Evolutionary conservation across 1,139 yeast species (phyloP).

Genomic region (Lodderomyces orthopsilosis): DNA sequence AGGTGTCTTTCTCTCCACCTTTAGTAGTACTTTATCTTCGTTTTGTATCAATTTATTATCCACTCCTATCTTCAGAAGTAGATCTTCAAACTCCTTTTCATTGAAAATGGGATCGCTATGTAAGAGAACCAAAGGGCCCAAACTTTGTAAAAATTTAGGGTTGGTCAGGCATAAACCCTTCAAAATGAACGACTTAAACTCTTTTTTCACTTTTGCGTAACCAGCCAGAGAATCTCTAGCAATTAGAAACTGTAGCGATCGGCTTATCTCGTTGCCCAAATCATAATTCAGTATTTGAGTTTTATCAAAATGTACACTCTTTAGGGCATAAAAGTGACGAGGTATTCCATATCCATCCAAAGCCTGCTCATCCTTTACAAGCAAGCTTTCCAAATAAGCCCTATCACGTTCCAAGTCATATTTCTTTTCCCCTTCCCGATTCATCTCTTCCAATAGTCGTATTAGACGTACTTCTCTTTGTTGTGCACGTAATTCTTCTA

Average conservation of each 20-base stretch:
- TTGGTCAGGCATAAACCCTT: constrained; percentile 1
- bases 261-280: not conserved
- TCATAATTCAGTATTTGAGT: not conserved
- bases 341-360: constrained; percentile 10
- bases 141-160: not conserved
- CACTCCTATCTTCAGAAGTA: not conserved
- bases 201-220: not conserved
- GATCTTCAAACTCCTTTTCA: constrained; percentile 1
- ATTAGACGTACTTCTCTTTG: not conserved
- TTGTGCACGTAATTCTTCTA: not conserved
- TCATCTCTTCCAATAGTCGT: constrained; percentile 3
- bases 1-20: constrained; percentile 13
- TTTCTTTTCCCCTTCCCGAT: constrained; percentile 13
- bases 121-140: not conserved
- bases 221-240: constrained; percentile 4
- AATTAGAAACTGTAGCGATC: constrained; percentile 7
- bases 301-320: constrained; percentile 4
- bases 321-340: constrained; percentile 17
- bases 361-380: constrained; percentile 8
- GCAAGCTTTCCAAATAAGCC: constrained; percentile 14
- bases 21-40: constrained; percentile 8
- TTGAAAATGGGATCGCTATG: not conserved
- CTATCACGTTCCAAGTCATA: constrained; percentile 6
- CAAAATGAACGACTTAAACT: constrained; percentile 2
- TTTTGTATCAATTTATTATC: not conserved